phyloP scores from a whole-genome alignment of 345 rosid species.

The Bruguiera parviflora region DNA sequence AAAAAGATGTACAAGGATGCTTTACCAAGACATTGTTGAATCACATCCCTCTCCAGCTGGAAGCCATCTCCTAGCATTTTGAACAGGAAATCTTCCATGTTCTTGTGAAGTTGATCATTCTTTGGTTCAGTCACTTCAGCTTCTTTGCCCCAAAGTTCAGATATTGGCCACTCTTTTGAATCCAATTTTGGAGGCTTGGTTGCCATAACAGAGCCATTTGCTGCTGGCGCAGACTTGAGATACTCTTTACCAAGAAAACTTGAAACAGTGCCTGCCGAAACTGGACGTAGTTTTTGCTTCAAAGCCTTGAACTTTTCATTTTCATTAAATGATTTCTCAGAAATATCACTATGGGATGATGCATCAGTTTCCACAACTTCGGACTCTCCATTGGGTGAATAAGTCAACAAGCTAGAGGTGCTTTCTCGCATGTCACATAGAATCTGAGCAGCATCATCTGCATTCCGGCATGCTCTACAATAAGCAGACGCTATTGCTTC shows the following conservation, averaged over 20 bases:
- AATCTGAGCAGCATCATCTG: constrained; percentile 36
- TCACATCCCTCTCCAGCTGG: constrained; percentile 32
- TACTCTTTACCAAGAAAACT: constrained; percentile 45
- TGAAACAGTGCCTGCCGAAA: constrained; percentile 51
- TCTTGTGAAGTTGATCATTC: constrained; percentile 28
- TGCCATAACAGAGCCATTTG: constrained; percentile 23
- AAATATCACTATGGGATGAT: constrained; percentile 12
- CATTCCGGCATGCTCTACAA: constrained; percentile 32
- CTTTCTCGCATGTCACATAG: constrained; percentile 30
- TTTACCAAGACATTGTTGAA: constrained; percentile 44
- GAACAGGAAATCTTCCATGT: constrained; percentile 47
- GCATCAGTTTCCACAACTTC: constrained; percentile 15
- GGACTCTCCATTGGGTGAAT: constrained; percentile 17
- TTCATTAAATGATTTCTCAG: constrained; percentile 13
- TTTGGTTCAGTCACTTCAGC: constrained; percentile 9
- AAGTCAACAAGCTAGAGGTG: constrained; percentile 14
- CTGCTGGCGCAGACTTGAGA: constrained; percentile 24
- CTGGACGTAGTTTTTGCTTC: constrained; percentile 40
- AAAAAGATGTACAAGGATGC: constrained; percentile 7
- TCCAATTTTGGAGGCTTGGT: constrained; percentile 53
- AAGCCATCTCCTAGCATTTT: constrained; percentile 52
- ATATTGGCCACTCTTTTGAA: constrained; percentile 25
- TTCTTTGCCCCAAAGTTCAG: constrained; percentile 36
- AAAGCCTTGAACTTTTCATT: constrained; percentile 28
- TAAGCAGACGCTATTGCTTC: constrained; percentile 49